Conservation (phyloP, 305 asterid species). For the Fraxinus baroniana region DNA sequence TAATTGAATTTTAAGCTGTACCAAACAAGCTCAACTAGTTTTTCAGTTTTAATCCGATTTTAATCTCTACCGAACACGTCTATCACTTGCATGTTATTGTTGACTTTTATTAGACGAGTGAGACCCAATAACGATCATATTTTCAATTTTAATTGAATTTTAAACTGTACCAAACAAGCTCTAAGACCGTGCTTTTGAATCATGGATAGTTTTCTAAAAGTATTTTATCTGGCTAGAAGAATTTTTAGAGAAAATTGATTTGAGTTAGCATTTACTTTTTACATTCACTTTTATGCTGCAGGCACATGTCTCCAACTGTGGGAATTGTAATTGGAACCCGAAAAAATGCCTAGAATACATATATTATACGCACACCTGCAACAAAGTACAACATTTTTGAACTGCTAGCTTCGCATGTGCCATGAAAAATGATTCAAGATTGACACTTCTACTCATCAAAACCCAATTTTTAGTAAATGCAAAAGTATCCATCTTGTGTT, state of each 20-base stretch:
- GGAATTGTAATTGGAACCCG: slow-evolving; percentile 17
- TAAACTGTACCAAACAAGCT: too few relatives aligned
- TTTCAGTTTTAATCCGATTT: too few relatives aligned
- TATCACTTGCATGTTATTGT: too few relatives aligned
- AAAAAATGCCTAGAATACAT: slow-evolving; percentile 40
- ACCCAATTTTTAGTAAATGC: slow-evolving; percentile 14
- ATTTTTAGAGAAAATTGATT: not conserved
- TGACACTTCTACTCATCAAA: not conserved
- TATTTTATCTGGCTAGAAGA: too few relatives aligned
- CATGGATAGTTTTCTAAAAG: not conserved
- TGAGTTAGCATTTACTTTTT: slow-evolving; percentile 33
- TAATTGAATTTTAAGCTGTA: too few relatives aligned
- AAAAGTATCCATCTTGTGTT: slow-evolving; percentile 18
- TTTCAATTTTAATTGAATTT: too few relatives aligned
- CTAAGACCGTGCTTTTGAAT: not conserved
- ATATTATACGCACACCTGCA: slow-evolving; percentile 20
- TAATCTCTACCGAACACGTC: too few relatives aligned
- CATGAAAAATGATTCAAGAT: slow-evolving; percentile 22
- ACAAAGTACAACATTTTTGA: not conserved
- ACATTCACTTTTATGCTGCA: slow-evolving; percentile 56
- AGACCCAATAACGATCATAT: too few relatives aligned
- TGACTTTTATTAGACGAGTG: too few relatives aligned
- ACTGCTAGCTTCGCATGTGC: slow-evolving; percentile 25
- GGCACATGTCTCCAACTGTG: slow-evolving; percentile 60
- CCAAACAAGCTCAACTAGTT: too few relatives aligned